These are phyloP conservation scores for Warburgia ugandensis DNA, from an alignment of 164 flowering plant species.

Conservation along the genomic window DNA sequence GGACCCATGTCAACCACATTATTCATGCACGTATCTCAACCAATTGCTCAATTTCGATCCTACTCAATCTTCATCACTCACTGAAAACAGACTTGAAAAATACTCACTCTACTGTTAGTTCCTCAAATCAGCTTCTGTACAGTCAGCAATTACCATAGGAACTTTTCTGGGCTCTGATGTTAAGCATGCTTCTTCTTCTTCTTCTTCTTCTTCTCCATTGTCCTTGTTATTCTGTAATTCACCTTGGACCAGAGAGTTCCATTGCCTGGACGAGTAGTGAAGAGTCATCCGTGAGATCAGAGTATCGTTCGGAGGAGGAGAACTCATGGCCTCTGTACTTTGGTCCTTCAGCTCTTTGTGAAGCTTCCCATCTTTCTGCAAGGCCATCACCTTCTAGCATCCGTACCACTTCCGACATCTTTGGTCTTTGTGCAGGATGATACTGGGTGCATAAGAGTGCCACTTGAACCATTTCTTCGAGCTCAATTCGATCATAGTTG, in stretches of 20 bases:
- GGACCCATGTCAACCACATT: constrained; percentile 1
- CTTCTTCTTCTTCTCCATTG: too few relatives aligned
- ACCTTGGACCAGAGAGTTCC: constrained; percentile 79
- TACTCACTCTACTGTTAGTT: constrained; percentile 7
- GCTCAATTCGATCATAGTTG: constrained; percentile 63
- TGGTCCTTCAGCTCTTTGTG: constrained; percentile 44
- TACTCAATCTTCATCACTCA: background rate
- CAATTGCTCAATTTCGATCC: background rate
- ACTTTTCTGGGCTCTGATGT: background rate
- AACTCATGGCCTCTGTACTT: constrained; percentile 43
- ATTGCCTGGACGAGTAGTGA: constrained; percentile 66
- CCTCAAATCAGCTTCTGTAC: constrained; percentile 11
- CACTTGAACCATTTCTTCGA: constrained; percentile 78
- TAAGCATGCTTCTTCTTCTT: too few relatives aligned
- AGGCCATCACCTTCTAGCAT: constrained; percentile 88
- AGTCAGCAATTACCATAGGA: constrained; percentile 3
- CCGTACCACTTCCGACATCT: constrained; percentile 74
- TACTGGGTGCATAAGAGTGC: constrained; percentile 68
- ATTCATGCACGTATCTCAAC: constrained; percentile 3
- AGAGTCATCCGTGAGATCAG: constrained; percentile 77
- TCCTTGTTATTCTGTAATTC: too few relatives aligned
- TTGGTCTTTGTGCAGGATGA: constrained; percentile 64
- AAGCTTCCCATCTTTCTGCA: constrained; percentile 81
- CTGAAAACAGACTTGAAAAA: background rate
- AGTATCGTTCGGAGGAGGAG: constrained; percentile 72